Conservation (phyloP, 163 green algal genomes). For the Trebouxiophyceae sp. region DNA sequence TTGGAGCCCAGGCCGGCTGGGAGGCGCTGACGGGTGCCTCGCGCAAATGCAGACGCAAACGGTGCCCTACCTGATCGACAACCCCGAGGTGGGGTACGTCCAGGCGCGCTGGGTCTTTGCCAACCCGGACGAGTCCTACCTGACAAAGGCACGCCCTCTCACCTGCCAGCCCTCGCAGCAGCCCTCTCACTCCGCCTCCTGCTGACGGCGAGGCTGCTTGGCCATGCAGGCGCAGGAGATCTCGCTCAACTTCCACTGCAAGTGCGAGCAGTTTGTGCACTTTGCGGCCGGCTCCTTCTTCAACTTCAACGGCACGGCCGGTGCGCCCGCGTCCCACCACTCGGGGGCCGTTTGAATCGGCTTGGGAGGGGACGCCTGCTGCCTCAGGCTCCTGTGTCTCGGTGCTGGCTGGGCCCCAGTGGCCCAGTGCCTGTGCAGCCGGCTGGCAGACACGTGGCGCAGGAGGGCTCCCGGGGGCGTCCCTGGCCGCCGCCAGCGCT, state of each 20-base stretch:
- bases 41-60: constrained; percentile 45
- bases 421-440: neutral
- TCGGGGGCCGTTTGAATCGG: no score
- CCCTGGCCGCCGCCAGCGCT: neutral
- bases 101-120: constrained; percentile 80
- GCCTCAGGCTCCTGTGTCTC: no score
- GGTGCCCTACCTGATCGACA: constrained; percentile 75
- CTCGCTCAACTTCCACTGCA: constrained; percentile 79
- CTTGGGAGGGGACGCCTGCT: no score
- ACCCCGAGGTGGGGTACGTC: constrained; percentile 78
- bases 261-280: constrained; percentile 79
- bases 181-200: neutral
- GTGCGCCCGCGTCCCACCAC: constrained; percentile 8
- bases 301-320: constrained; percentile 95
- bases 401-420: neutral
- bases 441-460: no score
- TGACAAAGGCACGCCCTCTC: constrained; percentile 60
- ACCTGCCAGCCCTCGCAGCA: no score
- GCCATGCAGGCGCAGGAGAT: constrained; percentile 60
- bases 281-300: constrained; percentile 80
- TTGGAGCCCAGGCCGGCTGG: neutral
- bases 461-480: no score
- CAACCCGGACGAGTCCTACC: constrained; percentile 71
- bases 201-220: neutral
- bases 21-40: neutral